Conservation (phyloP, 2,329 filamentous ascomycete species). For the Paecilomyces sp. region DNA sequence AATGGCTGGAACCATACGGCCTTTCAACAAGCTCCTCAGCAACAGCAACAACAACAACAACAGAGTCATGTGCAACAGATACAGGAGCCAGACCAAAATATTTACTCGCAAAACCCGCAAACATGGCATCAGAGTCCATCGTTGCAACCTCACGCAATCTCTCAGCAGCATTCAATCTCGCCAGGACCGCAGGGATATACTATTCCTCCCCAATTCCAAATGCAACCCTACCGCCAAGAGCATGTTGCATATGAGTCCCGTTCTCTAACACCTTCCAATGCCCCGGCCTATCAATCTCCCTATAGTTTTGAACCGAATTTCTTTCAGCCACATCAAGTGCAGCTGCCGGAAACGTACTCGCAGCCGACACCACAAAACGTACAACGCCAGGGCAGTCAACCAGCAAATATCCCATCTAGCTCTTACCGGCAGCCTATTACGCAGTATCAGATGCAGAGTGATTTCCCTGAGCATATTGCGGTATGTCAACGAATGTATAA, state of each 20-base stretch:
- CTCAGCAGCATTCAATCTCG: conserved; percentile 10
- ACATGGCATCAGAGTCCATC: conserved; percentile 26
- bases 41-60: conserved; percentile 14
- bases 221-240: conserved; percentile 22
- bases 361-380: conserved; percentile 13
- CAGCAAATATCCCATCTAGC: conserved; percentile 4
- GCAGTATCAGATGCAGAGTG: conserved; percentile 19
- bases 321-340: conserved; percentile 21
- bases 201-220: conserved; percentile 22
- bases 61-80: conserved; percentile 9
- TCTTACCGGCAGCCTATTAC: conserved; percentile 8
- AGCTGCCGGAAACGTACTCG: conserved; percentile 20
- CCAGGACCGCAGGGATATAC: conserved; percentile 19
- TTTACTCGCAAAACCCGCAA: conserved; percentile 24
- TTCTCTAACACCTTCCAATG: conserved; percentile 19
- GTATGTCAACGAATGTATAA: conserved; percentile 8
- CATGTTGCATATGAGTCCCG: conserved; percentile 24
- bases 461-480: conserved; percentile 17
- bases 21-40: conserved; percentile 15
- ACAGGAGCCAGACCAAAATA: conserved; percentile 22
- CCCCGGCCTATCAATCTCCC: conserved; percentile 21
- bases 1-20: conserved; percentile 14
- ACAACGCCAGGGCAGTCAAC: conserved; percentile 13
- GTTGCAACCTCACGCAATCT: conserved; percentile 16
- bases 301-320: conserved; percentile 25